Percentiles rank a stretch among this genome's conserved stretches.
Conservation (phyloP, 192 early-diverging fungal species). For the Rhizoclosmatium globosum region DNA sequence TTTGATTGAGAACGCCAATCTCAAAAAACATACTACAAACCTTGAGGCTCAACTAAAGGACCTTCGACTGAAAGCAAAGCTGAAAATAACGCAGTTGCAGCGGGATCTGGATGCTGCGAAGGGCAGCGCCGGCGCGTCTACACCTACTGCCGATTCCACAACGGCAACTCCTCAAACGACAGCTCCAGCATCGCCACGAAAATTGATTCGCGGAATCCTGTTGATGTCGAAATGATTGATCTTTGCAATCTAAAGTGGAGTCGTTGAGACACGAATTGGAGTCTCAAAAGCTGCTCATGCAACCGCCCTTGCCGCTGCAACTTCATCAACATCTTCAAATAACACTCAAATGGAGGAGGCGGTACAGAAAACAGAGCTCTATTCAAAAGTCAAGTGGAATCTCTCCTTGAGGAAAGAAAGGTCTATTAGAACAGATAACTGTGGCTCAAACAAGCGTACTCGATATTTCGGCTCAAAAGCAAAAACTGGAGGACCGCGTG, state of each 20-base stretch:
- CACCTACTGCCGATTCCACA: neutral
- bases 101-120: constrained; percentile 32
- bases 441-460: neutral
- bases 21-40: neutral
- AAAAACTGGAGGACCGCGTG: neutral
- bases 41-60: constrained; percentile 38
- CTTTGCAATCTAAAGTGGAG: constrained; percentile 11
- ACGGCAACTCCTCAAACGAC: neutral
- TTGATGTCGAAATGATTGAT: constrained; percentile 23
- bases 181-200: neutral
- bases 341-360: neutral
- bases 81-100: constrained; percentile 43
- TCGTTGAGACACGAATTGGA: neutral
- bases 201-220: neutral
- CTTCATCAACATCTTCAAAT: neutral
- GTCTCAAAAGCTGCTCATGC: neutral
- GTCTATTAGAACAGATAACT: neutral
- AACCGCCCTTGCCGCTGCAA: neutral
- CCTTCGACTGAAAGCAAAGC: constrained; percentile 40
- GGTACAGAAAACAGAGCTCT: neutral
- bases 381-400: neutral
- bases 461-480: neutral
- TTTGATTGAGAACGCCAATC: neutral
- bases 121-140: neutral
- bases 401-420: neutral